Evolutionary conservation across 2,329 filamentous ascomycete genomes (phyloP).

Genomic region (Colletotrichum sidae): DNA sequence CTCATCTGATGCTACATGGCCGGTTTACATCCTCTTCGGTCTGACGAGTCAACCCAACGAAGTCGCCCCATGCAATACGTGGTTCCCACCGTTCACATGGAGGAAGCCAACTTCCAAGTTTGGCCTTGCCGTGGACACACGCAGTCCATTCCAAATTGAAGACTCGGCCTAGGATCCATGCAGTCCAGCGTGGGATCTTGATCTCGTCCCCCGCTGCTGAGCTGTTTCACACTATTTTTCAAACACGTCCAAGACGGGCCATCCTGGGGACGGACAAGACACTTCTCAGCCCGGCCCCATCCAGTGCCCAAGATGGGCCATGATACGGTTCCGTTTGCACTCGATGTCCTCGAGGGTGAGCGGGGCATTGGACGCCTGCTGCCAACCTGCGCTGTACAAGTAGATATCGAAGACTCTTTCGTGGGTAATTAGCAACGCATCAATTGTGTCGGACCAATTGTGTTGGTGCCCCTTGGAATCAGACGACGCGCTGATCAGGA

Average conservation of each 20-base stretch:
- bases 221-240: constrained; percentile 32
- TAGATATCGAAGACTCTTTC: too few relatives aligned
- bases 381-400: too few relatives aligned
- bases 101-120: constrained; percentile 7
- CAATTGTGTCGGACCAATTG: constrained; percentile 18
- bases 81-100: background rate
- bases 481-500: constrained; percentile 33
- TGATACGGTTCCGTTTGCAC: constrained; percentile 15
- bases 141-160: constrained; percentile 31
- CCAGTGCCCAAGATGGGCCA: constrained; percentile 12
- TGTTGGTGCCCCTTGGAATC: constrained; percentile 18
- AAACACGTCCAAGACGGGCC: constrained; percentile 30
- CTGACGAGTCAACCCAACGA: too few relatives aligned
- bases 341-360: constrained; percentile 4
- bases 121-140: constrained; percentile 16
- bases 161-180: constrained; percentile 11
- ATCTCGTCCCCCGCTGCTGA: constrained; percentile 30
- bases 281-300: constrained; percentile 5
- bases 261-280: constrained; percentile 16
- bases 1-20: too few relatives aligned
- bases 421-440: constrained; percentile 1
- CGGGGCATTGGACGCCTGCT: constrained; percentile 16
- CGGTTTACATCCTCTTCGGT: too few relatives aligned
- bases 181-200: constrained; percentile 33
- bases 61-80: too few relatives aligned